A percentile compares a stretch with the other conserved stretches of the same genome.
These are phyloP conservation scores for Carex scoparia DNA, from an alignment of 176 grass and related monocot genomes.

Conservation along the genomic window DNA sequence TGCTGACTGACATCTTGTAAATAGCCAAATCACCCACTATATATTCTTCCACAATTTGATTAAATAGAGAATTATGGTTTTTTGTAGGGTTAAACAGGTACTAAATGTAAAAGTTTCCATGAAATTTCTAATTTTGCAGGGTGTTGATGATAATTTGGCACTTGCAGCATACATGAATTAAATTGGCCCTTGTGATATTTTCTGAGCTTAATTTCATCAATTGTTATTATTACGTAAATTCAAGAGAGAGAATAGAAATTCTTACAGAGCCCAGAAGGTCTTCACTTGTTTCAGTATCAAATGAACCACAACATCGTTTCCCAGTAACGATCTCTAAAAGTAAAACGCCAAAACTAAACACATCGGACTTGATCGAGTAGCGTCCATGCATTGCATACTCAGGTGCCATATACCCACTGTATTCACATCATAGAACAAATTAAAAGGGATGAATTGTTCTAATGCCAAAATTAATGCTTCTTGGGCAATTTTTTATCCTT, in stretches of 20 bases:
- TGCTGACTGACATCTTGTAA: neutral
- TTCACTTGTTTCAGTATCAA: neutral
- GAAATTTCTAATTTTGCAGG: neutral
- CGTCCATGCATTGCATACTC: slow-evolving; percentile 65
- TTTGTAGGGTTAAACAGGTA: neutral
- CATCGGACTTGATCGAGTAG: slow-evolving; percentile 64
- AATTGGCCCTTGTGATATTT: neutral
- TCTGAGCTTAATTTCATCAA: neutral
- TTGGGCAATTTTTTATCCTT: neutral
- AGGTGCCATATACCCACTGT: slow-evolving; percentile 75
- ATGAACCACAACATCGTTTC: slow-evolving; percentile 31
- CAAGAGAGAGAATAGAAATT: neutral
- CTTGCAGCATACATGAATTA: neutral
- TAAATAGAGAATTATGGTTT: neutral
- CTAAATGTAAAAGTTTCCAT: neutral
- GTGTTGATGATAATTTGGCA: neutral
- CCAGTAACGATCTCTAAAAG: slow-evolving; percentile 59
- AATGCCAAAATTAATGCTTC: neutral
- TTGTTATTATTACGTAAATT: neutral
- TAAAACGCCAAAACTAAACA: slow-evolving; percentile 67
- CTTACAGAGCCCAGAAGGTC: slow-evolving; percentile 20
- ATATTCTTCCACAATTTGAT: neutral
- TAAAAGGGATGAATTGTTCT: slow-evolving; percentile 2
- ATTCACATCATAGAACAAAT: slow-evolving; percentile 10
- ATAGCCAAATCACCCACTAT: neutral